Conservation (phyloP, 1,284 basidiomycete genomes). For the Puccinia horiana region DNA sequence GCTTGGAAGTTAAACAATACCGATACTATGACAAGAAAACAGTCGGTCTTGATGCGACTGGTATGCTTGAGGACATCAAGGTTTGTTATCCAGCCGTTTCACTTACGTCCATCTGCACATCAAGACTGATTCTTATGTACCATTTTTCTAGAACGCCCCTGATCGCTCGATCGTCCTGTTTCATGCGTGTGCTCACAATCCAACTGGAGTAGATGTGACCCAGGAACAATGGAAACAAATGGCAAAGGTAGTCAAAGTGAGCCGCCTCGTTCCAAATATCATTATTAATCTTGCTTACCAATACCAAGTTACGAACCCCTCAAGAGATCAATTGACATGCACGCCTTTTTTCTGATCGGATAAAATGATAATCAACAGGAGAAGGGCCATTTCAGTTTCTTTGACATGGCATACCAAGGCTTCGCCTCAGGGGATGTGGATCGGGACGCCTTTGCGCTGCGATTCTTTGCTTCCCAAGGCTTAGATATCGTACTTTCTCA, state of each 20-base stretch:
- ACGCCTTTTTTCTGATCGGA: slow-evolving; percentile 1
- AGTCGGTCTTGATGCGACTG: slow-evolving; percentile 58
- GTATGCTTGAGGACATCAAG: slow-evolving; percentile 54
- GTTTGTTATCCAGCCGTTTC: slow-evolving; percentile 48
- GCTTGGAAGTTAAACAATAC: slow-evolving; percentile 88
- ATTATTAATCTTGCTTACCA: not conserved
- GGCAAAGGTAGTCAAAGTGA: slow-evolving; percentile 69
- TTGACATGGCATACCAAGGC: slow-evolving; percentile 82
- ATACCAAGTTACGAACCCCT: not conserved
- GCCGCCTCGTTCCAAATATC: not conserved
- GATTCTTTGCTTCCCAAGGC: slow-evolving; percentile 59
- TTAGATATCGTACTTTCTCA: slow-evolving; percentile 58
- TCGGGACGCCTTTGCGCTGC: slow-evolving; percentile 57
- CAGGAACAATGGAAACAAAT: slow-evolving; percentile 82
- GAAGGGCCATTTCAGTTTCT: slow-evolving; percentile 86
- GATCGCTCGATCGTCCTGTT: slow-evolving; percentile 58
- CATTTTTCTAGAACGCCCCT: slow-evolving; percentile 51
- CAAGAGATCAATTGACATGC: not conserved
- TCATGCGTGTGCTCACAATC: slow-evolving; percentile 60
- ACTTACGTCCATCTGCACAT: not conserved
- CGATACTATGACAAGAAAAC: slow-evolving; percentile 62
- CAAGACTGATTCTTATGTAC: not conserved
- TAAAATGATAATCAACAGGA: slow-evolving; percentile 60
- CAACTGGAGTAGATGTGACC: slow-evolving; percentile 84
- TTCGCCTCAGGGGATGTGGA: slow-evolving; percentile 61